Percentiles rank a stretch among this genome's conserved stretches.
Evolutionary conservation across 2,329 filamentous ascomycete genomes (phyloP).

Genomic region (Microascus cirrosus): DNA sequence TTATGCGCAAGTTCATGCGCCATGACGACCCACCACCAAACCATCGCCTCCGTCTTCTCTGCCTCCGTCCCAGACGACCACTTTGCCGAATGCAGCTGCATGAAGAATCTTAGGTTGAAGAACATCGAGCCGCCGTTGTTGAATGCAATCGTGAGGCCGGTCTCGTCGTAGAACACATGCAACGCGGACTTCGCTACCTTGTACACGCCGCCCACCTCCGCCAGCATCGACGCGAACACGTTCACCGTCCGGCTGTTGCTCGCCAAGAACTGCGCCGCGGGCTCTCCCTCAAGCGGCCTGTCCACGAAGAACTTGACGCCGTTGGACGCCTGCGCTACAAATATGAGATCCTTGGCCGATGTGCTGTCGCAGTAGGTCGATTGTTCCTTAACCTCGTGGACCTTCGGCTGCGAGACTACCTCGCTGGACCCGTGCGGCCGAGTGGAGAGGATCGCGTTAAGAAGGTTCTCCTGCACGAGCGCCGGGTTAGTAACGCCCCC

Average conservation of each 20-base stretch:
- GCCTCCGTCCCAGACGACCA: constrained; percentile 21
- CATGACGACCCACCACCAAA: constrained; percentile 93
- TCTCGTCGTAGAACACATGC: constrained; percentile 79
- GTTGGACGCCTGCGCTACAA: constrained; percentile 57
- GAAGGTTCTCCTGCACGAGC: constrained; percentile 56
- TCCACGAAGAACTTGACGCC: constrained; percentile 66
- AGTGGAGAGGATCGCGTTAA: constrained; percentile 68
- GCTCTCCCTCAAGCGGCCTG: constrained; percentile 35
- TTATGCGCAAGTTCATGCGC: constrained; percentile 97
- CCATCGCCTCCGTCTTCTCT: constrained; percentile 52
- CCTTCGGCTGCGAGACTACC: constrained; percentile 62
- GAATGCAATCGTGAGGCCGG: constrained; percentile 80
- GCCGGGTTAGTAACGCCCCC: constrained; percentile 49
- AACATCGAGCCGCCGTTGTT: constrained; percentile 81
- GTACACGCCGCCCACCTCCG: constrained; percentile 63
- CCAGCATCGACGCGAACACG: constrained; percentile 56
- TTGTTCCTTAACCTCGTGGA: constrained; percentile 68
- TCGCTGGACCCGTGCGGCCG: constrained; percentile 62
- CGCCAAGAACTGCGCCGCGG: constrained; percentile 41
- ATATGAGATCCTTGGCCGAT: constrained; percentile 61
- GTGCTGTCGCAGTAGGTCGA: constrained; percentile 76
- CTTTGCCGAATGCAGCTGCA: constrained; percentile 55
- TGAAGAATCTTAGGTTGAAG: constrained; percentile 84
- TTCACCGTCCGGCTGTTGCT: constrained; percentile 52
- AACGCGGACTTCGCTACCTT: constrained; percentile 55